Evolutionary conservation across 805 yeast species (phyloP).

Genomic region (Limtongia smithiae): DNA sequence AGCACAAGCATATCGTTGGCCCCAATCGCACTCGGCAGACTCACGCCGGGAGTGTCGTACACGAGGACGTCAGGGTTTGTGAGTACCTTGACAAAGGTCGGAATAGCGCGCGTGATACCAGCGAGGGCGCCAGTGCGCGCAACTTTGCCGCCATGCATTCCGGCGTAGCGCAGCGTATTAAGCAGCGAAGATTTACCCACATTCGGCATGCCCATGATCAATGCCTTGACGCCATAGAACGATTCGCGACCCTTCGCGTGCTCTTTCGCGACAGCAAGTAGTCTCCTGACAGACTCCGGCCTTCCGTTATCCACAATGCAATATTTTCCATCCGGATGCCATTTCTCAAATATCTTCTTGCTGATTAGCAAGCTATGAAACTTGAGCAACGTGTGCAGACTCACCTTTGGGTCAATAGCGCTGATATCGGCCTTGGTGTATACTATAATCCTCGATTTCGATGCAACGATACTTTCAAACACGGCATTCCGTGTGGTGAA

Average conservation of each 20-base stretch:
- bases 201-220: slow-evolving; percentile 93
- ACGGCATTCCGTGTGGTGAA: slow-evolving; percentile 73
- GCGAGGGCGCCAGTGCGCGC: slow-evolving; percentile 85
- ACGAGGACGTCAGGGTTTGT: slow-evolving; percentile 61
- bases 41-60: slow-evolving; percentile 92
- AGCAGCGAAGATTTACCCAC: slow-evolving; percentile 93
- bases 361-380: neutral
- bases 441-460: slow-evolving; percentile 55
- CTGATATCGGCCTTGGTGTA: slow-evolving; percentile 76
- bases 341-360: slow-evolving; percentile 39
- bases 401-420: slow-evolving; percentile 39
- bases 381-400: neutral
- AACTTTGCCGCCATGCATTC: slow-evolving; percentile 51
- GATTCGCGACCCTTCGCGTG: slow-evolving; percentile 42
- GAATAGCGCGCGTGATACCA: slow-evolving; percentile 80
- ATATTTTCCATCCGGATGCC: slow-evolving; percentile 52
- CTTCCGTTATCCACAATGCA: slow-evolving; percentile 59
- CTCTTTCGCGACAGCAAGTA: slow-evolving; percentile 49
- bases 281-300: slow-evolving; percentile 46
- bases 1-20: slow-evolving; percentile 70
- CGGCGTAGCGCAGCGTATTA: slow-evolving; percentile 60
- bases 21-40: slow-evolving; percentile 67
- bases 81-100: slow-evolving; percentile 66
- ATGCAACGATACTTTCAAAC: slow-evolving; percentile 61
- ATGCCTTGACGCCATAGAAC: slow-evolving; percentile 72